Base-by-base conservation (phyloP, 2,329 filamentous ascomycete species). In the Nannizziopsis barbatae region DNA sequence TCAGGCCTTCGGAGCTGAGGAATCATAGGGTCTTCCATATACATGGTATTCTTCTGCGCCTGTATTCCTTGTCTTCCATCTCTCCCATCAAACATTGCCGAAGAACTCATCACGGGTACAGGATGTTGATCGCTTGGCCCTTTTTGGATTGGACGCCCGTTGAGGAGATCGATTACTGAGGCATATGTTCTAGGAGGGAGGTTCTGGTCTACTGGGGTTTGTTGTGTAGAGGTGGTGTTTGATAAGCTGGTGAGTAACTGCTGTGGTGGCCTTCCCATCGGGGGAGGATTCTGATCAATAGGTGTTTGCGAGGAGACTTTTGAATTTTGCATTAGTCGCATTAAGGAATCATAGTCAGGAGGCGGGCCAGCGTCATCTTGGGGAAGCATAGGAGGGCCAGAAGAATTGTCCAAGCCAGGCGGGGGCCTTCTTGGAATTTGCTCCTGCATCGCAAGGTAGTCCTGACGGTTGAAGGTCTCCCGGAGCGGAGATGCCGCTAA, bases 261-360 rank as follows among this genome's bases (percentile, higher is more conserved):
- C 22, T 27, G 22, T 27, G 22, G 22, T 27, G 22, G 22, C 22
- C 22, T 27, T 27, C 22, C 22, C 4, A 63, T 57, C 7, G 56
- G 53, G 51, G 53, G 59, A 50, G 52, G 60, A 40, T 57, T 55
- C 48, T 59, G 55, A 43, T 57, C 50, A 50, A 54, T 50, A 20
- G 55, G 55, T 20, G 49, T 41, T 51, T 53, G 47, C 45, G 64
- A 52, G 35, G 58, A 62, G 30, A 68, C 57, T 38, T 62, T 63
- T 12, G 73, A 69, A 58, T 76, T 73, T 56, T 83, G 79, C 85
- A 95, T 92, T 27, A 95, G 74, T 52, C 81, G 84, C 66, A 94
- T 85, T 42, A 95, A 70, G 62, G 92, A 89, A 55, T 93, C 84
- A n/a, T 83, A 79, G 57, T 90, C 85, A 57, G 74, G 78, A 61